These are phyloP conservation scores for Musa beccarii DNA, from an alignment of 176 grass and related monocot genomes.

Conservation along the genomic window DNA sequence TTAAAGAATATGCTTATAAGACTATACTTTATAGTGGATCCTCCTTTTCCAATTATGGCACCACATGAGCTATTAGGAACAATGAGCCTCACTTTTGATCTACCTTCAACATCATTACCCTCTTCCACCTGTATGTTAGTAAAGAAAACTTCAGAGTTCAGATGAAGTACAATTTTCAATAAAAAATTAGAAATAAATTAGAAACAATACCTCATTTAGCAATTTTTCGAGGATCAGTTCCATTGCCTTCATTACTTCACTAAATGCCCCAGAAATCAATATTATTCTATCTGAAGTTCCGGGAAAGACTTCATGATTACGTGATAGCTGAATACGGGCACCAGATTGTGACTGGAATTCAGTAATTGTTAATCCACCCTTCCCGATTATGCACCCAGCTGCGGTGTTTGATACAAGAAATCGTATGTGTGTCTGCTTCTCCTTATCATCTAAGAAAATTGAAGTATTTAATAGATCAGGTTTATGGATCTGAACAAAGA, in stretches of 20 bases:
- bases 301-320: slow-evolving; percentile 84
- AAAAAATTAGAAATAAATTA: not conserved
- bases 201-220: slow-evolving; percentile 55
- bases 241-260: slow-evolving; percentile 85
- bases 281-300: slow-evolving; percentile 87
- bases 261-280: slow-evolving; percentile 78
- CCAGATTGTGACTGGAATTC: slow-evolving; percentile 82
- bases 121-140: slow-evolving; percentile 67
- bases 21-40: slow-evolving; percentile 90
- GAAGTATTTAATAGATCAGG: not conserved
- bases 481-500: too few species aligned
- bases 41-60: slow-evolving; percentile 96
- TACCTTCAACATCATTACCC: slow-evolving; percentile 67
- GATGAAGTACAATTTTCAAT: not conserved
- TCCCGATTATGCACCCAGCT: slow-evolving; percentile 89
- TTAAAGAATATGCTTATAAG: slow-evolving; percentile 4
- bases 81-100: slow-evolving; percentile 82
- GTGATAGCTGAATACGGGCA: slow-evolving; percentile 86
- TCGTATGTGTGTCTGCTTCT: slow-evolving; percentile 68
- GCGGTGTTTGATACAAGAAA: slow-evolving; percentile 78
- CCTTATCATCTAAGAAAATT: slow-evolving; percentile 50
- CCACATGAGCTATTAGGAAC: slow-evolving; percentile 97
- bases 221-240: slow-evolving; percentile 92
- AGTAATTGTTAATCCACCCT: slow-evolving; percentile 90
- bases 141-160: not conserved